Evolutionary conservation across 2,329 filamentous ascomycete species (phyloP), one percentile per base, ranked within the genome.

Genomic region (Aspergillus sp.): DNA sequence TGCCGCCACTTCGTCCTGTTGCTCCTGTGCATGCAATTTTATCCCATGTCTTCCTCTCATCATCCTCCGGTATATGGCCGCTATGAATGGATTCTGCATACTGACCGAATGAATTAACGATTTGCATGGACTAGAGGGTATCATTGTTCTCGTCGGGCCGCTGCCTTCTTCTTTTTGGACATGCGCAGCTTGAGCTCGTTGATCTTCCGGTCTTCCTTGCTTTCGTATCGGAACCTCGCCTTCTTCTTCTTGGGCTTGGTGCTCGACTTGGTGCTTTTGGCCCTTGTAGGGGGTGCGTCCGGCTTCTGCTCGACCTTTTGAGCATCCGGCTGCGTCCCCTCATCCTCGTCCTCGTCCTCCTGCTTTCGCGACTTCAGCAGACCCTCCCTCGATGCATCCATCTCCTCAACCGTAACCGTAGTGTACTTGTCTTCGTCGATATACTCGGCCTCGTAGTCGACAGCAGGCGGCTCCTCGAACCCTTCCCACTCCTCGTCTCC

Each of bases 401-500:
- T 86, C 8, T 83, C 81, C 57, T 95, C 89, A 1, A 98, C 79
- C 0, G 85, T 95, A 15, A 98, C 91, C 1, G 86, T 94, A 1
- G 91, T 96, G 57, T 86, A 95, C 54, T 82, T 83, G 58, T 95
- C 89, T 57, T 96, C 91, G 58, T 98, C 91, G 44, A 95, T 75
- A 62, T 95, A 98, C 58, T 96, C 86, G 45, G 89, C 86, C 56
- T 94, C 83, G 46, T 85, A 78, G 53, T 93, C 79, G 27, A 91
- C 60, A 5, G 64, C 63, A 14, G 76, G 69, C 24, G 58, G 60
- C 12, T 63, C 60, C 22, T 51, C 65, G 32, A 86, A 69, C 1
- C 81, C 83, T 32, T 68, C 68, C 77, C 80, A 86, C 47, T 78
- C 73, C 2, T 64, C 63, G 1, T 67, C 65, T 6, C 50, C 60